Evolutionary conservation across 164 flowering plant species (phyloP), one percentile per base, ranked within the genome.

Genomic region (Warburgia ugandensis): DNA sequence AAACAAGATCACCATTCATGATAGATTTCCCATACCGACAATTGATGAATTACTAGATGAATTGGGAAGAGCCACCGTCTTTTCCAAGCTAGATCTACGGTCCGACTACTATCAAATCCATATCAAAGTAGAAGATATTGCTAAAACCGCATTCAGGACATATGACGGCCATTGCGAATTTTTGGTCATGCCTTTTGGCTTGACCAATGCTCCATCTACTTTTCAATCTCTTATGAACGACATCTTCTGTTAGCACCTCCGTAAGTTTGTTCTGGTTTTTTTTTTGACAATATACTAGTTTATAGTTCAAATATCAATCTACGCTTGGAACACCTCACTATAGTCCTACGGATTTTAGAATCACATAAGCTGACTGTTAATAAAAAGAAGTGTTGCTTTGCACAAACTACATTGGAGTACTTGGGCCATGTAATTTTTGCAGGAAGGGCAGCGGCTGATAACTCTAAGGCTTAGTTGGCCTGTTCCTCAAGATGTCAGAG

Each of bases 81-180:
- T 51, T 37, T n/a, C 55, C 43, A 51, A 35, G 55, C 30, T 54
- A 2, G 57, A 45, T 45, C 14, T 45, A 19, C 5, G n/a, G n/a
- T n/a, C n/a, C n/a, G n/a, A n/a, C n/a, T n/a, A n/a, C n/a, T n/a
- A n/a, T n/a, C n/a, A n/a, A n/a, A n/a, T n/a, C n/a, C n/a, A n/a
- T n/a, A n/a, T n/a, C n/a, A n/a, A n/a, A n/a, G n/a, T n/a, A n/a
- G n/a, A n/a, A n/a, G n/a, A n/a, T n/a, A n/a, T n/a, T n/a, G n/a
- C n/a, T n/a, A n/a, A n/a, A n/a, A n/a, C n/a, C n/a, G n/a, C n/a
- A n/a, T n/a, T n/a, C n/a, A n/a, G n/a, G n/a, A n/a, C n/a, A n/a
- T n/a, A n/a, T n/a, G n/a, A n/a, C n/a, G n/a, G n/a, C n/a, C n/a
- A n/a, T n/a, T n/a, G n/a, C n/a, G n/a, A n/a, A n/a, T n/a, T n/a